Conservation (phyloP, 495 filamentous ascomycete species). For the Hapsidospora chrysogenum region DNA sequence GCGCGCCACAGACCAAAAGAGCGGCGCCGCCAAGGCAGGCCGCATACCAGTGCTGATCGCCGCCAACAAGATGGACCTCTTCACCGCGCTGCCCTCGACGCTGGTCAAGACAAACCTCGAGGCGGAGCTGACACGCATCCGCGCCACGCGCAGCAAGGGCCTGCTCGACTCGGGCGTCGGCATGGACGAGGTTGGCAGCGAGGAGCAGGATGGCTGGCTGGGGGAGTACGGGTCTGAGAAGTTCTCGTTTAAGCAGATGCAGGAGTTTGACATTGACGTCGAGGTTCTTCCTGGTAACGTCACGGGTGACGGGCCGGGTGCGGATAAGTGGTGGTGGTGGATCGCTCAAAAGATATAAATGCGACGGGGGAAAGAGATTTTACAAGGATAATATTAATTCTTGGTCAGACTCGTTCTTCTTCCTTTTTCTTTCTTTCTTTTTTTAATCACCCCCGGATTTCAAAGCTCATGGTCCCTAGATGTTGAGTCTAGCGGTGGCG, state of each 20-base stretch:
- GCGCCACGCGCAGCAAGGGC: conserved; percentile 62
- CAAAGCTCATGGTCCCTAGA: background rate
- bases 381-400: background rate
- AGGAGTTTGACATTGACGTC: conserved; percentile 65
- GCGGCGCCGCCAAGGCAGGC: conserved; percentile 39
- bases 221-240: conserved; percentile 58
- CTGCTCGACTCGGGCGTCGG: conserved; percentile 59
- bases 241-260: conserved; percentile 69
- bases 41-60: conserved; percentile 60
- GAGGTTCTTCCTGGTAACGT: conserved; percentile 68
- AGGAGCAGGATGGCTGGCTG: conserved; percentile 66
- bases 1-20: conserved; percentile 35
- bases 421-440: background rate
- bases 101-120: conserved; percentile 65
- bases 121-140: conserved; percentile 63
- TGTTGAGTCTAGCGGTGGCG: conserved; percentile 4
- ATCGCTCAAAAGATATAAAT: conserved; percentile 30
- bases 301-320: conserved; percentile 48
- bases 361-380: background rate
- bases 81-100: conserved; percentile 72
- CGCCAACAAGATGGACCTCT: conserved; percentile 90
- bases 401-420: background rate
- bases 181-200: conserved; percentile 32
- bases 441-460: background rate
- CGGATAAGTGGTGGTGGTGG: conserved; percentile 82